Percentiles rank a stretch among this genome's conserved stretches.
These are phyloP conservation scores for Alternaria longipes DNA, from an alignment of 2,329 filamentous ascomycete species.

Conservation along the genomic window DNA sequence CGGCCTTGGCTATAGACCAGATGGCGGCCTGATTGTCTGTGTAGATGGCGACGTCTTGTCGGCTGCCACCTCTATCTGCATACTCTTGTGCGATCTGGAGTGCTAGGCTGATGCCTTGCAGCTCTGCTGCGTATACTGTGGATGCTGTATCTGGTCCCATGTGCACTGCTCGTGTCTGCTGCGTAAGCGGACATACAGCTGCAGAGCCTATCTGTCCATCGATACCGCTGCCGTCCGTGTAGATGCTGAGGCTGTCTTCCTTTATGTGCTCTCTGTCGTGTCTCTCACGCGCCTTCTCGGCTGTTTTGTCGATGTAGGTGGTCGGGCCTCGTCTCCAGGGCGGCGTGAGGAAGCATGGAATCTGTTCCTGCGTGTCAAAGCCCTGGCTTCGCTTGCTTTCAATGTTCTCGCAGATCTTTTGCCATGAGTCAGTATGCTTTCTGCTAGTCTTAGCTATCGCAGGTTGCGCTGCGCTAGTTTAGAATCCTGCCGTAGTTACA, in stretches of 20 bases:
- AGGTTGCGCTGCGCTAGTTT: slow-evolving; percentile 5
- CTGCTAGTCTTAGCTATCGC: slow-evolving; percentile 9
- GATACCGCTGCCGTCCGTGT: slow-evolving; percentile 32
- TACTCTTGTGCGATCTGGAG: slow-evolving; percentile 29
- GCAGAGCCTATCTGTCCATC: slow-evolving; percentile 22
- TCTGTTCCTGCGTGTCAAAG: slow-evolving; percentile 22
- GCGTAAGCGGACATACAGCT: slow-evolving; percentile 23
- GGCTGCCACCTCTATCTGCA: slow-evolving; percentile 10
- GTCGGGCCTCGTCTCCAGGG: slow-evolving; percentile 20
- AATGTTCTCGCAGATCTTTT: slow-evolving; percentile 23
- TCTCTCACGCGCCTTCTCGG: slow-evolving; percentile 17
- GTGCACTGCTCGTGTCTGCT: slow-evolving; percentile 23
- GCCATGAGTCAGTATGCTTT: slow-evolving; percentile 9
- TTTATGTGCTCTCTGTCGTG: slow-evolving; percentile 23
- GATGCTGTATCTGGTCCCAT: slow-evolving; percentile 20
- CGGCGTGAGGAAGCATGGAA: slow-evolving; percentile 23
- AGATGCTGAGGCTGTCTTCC: slow-evolving; percentile 27
- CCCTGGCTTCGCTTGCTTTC: slow-evolving; percentile 11
- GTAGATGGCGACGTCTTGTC: slow-evolving; percentile 22
- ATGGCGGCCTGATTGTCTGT: slow-evolving; percentile 31
- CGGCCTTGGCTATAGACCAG: slow-evolving; percentile 20
- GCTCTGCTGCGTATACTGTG: slow-evolving; percentile 23
- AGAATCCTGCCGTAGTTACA: slow-evolving; percentile 15
- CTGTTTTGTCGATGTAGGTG: slow-evolving; percentile 23
- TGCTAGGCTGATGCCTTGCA: slow-evolving; percentile 29